Percentiles rank a stretch among this genome's conserved stretches.
Evolutionary conservation across 2,329 filamentous ascomycete genomes (phyloP).

Genomic region (Aureobasidium sp.): DNA sequence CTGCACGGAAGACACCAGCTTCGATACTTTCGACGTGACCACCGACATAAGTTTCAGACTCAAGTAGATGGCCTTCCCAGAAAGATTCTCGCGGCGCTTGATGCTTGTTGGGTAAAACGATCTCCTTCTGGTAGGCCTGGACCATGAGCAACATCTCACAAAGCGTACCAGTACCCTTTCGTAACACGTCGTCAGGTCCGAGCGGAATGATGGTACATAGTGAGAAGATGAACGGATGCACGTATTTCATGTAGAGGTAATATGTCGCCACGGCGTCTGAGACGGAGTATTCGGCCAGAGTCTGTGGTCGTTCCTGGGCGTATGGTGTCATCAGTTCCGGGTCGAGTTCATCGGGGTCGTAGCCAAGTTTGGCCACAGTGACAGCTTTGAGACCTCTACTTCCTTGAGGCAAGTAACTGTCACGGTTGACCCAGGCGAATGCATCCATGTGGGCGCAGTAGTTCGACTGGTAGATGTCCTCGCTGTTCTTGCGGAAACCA

Average conservation of each 20-base stretch:
- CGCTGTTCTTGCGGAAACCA: conserved; percentile 88
- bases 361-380: conserved; percentile 94
- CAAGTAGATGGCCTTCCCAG: conserved; percentile 91
- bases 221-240: conserved; percentile 99
- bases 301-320: conserved; percentile 84
- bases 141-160: conserved; percentile 99
- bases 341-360: conserved; percentile 95
- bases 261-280: conserved; percentile 98
- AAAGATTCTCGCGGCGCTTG: conserved; percentile 85
- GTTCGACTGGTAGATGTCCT: conserved; percentile 93
- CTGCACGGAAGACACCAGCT: conserved; percentile 89
- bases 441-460: conserved; percentile 99
- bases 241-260: conserved; percentile 99
- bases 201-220: conserved; percentile 93
- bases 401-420: conserved; percentile 94
- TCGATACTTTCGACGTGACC: conserved; percentile 99
- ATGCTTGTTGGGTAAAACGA: conserved; percentile 94
- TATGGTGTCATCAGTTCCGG: conserved; percentile 93
- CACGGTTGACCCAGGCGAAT: conserved; percentile 97
- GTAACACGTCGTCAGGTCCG: conserved; percentile 82
- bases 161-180: conserved; percentile 96
- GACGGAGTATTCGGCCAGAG: conserved; percentile 93
- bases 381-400: conserved; percentile 96
- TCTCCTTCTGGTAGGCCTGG: conserved; percentile 85
- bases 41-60: conserved; percentile 96